Evolutionary conservation across 164 flowering plant species (phyloP).

Genomic region (Protea cynaroides): DNA sequence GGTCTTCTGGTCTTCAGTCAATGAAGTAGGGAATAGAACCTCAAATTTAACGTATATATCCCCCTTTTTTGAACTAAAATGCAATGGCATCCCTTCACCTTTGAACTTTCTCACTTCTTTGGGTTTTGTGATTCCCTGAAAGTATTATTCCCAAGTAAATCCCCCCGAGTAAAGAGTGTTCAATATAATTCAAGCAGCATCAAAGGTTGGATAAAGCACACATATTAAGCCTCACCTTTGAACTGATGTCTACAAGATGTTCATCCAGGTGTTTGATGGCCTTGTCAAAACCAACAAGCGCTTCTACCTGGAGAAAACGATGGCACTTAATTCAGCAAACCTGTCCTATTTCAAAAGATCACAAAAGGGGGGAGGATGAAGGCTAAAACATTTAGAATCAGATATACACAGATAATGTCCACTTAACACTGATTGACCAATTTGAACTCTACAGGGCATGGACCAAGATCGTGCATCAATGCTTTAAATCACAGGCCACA

Average conservation of each 20-base stretch:
- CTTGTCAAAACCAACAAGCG: conserved; percentile 97
- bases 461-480: too few species aligned
- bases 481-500: too few species aligned
- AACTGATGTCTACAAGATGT: conserved; percentile 70
- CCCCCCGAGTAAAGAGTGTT: background rate
- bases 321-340: background rate
- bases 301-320: conserved; percentile 63
- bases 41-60: conserved; percentile 80
- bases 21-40: conserved; percentile 79
- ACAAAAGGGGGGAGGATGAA: too few species aligned
- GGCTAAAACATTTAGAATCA: too few species aligned
- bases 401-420: too few species aligned
- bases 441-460: too few species aligned
- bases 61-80: conserved; percentile 84
- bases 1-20: conserved; percentile 83
- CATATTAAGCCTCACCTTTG: conserved; percentile 51
- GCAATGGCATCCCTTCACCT: conserved; percentile 97
- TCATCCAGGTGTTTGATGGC: conserved; percentile 90
- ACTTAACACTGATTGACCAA: too few species aligned
- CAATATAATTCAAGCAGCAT: too few species aligned
- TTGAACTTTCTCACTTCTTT: conserved; percentile 87
- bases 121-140: conserved; percentile 87
- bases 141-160: background rate
- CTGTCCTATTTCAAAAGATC: too few species aligned
- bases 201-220: background rate